Percentiles rank a stretch among this genome's conserved stretches.
These are phyloP conservation scores for Elsinoe perseae DNA, from an alignment of 2,329 filamentous ascomycete genomes.

Conservation along the genomic window DNA sequence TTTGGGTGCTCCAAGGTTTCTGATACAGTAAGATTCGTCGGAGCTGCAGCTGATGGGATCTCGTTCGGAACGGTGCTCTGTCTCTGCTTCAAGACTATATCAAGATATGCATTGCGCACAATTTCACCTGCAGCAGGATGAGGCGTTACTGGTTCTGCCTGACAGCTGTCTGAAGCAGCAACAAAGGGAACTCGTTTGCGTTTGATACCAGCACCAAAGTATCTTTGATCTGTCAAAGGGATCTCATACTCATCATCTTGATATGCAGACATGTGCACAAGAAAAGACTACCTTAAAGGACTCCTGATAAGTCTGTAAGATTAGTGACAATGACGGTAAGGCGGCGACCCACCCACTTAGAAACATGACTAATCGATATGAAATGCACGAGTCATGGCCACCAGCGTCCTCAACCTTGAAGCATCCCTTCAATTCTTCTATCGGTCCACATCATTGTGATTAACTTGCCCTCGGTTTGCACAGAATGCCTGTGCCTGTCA, in stretches of 20 bases:
- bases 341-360: slow-evolving; percentile 6
- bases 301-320: too few species aligned
- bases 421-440: too few species aligned
- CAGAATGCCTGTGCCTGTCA: slow-evolving; percentile 56
- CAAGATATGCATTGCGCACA: slow-evolving; percentile 55
- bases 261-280: slow-evolving; percentile 39
- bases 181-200: slow-evolving; percentile 55
- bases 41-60: too few species aligned
- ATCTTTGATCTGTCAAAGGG: slow-evolving; percentile 51
- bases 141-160: slow-evolving; percentile 17
- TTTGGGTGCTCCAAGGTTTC: background rate
- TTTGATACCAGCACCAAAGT: slow-evolving; percentile 57
- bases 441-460: too few species aligned
- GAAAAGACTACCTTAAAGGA: too few species aligned
- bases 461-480: too few species aligned
- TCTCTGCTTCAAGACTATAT: slow-evolving; percentile 50
- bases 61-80: background rate
- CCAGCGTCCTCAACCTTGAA: background rate
- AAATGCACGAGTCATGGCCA: background rate
- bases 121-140: slow-evolving; percentile 16
- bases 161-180: slow-evolving; percentile 34
- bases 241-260: slow-evolving; percentile 50
- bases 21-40: background rate
- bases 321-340: background rate
- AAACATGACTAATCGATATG: background rate